Base-by-base conservation (phyloP, 2,329 filamentous ascomycete genomes). In the Pseudogymnoascus destructans region DNA sequence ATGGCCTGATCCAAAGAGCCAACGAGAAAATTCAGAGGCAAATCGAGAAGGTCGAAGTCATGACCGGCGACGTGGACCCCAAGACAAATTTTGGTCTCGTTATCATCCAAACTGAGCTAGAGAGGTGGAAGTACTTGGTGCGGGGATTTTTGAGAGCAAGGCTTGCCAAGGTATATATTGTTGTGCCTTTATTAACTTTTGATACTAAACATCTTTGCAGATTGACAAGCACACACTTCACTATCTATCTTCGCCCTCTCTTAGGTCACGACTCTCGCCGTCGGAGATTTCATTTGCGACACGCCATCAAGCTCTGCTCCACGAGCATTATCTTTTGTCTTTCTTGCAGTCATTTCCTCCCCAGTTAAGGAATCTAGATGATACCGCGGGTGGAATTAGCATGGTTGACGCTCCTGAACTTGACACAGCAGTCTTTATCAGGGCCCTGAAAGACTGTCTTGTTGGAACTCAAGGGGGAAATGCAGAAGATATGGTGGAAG, bases 41-140 rank as follows among this genome's bases (percentile, higher is more conserved):
- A 74, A 87, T 87, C 66, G 79, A 84, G 70, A 79, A 77, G 64
- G 81, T 89, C 62, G 85, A 88, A 73, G 80, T 85, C 60, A 80
- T 91, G 78, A 92, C 87, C 10, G 87, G 86, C 62, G 84, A 87
- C 68, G 86, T 91, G 82, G 90, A 95, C 67, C 87, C 91, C 52
- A 90, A 87, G 71, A 85, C 88, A 63, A 97, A 95, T 70, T 95
- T 98, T 70, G 83, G 84, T 61, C 84, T 97, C 67, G 95, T 96
- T 55, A 86, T 98, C 62, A 84, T 96, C 58, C 93, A 98, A 75
- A 97, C 95, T 5, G 93, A 98, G 73, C 80, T 98, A 58, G 91
- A 96, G 70, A 79, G 93, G 49, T 95, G 88, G 73, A 95, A 95
- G 73, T 98, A 90, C 68, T 78, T 98, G 19, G 80, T 97, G 15